Evolutionary conservation across 1,284 basidiomycete genomes (phyloP).

Genomic region (Veloboletus limbatus): DNA sequence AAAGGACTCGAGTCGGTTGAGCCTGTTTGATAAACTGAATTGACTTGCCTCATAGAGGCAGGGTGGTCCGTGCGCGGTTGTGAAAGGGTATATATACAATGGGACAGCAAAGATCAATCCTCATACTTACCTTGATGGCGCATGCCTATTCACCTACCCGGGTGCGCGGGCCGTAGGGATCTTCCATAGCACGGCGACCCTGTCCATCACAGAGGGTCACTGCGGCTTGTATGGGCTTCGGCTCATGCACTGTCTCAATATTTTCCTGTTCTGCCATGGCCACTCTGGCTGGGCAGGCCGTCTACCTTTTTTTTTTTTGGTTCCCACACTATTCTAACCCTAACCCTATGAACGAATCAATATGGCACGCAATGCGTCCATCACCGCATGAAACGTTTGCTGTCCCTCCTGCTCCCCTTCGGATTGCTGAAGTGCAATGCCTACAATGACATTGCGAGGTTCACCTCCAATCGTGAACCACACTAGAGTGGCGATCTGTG

Average conservation of each 20-base stretch:
- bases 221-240: slow-evolving; percentile 33
- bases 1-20: too few species aligned
- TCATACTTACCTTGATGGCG: slow-evolving; percentile 49
- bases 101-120: too few species aligned
- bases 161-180: slow-evolving; percentile 43
- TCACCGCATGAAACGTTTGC: slow-evolving; percentile 60
- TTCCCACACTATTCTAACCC: slow-evolving; percentile 35
- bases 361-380: slow-evolving; percentile 38
- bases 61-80: too few species aligned
- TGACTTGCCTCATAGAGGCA: too few species aligned
- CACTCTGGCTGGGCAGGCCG: slow-evolving; percentile 39
- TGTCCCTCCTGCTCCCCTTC: slow-evolving; percentile 48
- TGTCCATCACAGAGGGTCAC: slow-evolving; percentile 37
- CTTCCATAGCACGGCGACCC: slow-evolving; percentile 53
- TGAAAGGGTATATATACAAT: too few species aligned
- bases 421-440: slow-evolving; percentile 57
- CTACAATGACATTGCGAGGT: slow-evolving; percentile 60
- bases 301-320: too few species aligned
- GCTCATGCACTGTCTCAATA: slow-evolving; percentile 56
- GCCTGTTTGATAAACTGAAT: too few species aligned
- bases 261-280: slow-evolving; percentile 59
- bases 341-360: slow-evolving; percentile 40
- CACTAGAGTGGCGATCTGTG: slow-evolving; percentile 82
- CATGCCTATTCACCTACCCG: slow-evolving; percentile 40
- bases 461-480: slow-evolving; percentile 56